phyloP scores from a whole-genome alignment of 2,329 filamentous ascomycete species.

The Phaeosphaeriaceae sp. region DNA sequence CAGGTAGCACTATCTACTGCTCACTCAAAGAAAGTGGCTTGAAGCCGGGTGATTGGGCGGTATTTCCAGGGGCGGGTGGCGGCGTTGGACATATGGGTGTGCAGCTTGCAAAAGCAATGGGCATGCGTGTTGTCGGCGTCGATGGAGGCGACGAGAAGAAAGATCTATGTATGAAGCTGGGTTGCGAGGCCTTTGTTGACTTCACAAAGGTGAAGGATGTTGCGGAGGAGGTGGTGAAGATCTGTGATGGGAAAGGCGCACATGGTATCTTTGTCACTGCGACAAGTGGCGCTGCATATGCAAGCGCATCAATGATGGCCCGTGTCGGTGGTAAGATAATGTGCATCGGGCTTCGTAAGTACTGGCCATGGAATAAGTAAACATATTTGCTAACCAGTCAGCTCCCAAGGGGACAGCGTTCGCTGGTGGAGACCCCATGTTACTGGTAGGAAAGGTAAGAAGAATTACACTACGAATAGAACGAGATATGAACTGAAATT shows the following conservation, averaged over 20 bases:
- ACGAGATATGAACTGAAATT: too few relatives aligned
- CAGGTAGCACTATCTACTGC: constrained; percentile 62
- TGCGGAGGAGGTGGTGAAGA: constrained; percentile 32
- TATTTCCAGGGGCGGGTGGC: constrained; percentile 59
- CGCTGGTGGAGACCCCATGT: constrained; percentile 29
- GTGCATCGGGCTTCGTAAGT: constrained; percentile 56
- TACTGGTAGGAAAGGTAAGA: constrained; percentile 23
- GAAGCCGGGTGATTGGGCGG: constrained; percentile 58
- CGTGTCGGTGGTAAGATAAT: constrained; percentile 57
- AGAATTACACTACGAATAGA: too few relatives aligned
- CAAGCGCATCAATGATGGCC: constrained; percentile 40
- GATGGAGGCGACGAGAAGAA: constrained; percentile 35
- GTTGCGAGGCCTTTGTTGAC: constrained; percentile 39
- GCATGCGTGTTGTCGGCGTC: constrained; percentile 34
- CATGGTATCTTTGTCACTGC: constrained; percentile 43
- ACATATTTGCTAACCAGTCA: constrained; percentile 34
- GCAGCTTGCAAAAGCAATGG: constrained; percentile 46
- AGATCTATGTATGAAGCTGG: constrained; percentile 29
- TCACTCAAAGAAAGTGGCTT: constrained; percentile 58
- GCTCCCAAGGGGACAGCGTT: constrained; percentile 24
- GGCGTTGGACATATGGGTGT: constrained; percentile 64
- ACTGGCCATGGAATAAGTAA: not conserved
- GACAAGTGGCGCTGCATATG: constrained; percentile 25
- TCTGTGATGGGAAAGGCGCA: constrained; percentile 38
- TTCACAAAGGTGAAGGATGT: constrained; percentile 34